Evolutionary conservation across 2,329 filamentous ascomycete species (phyloP), one percentile per base, ranked within the genome.

Genomic region (Kalaharituber pfeilii): DNA sequence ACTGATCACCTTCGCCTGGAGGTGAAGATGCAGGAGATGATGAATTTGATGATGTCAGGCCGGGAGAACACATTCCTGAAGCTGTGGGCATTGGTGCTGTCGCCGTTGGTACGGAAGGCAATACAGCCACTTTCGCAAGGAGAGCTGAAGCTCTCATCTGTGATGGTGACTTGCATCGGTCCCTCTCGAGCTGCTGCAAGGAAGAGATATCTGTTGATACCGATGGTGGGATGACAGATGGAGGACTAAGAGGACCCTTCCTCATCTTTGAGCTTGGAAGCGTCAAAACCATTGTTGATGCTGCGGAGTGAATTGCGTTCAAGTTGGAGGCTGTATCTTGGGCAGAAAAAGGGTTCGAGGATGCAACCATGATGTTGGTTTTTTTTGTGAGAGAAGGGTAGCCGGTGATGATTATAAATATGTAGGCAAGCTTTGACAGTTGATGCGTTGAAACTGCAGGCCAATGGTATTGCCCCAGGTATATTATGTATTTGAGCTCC

Each of bases 161-260:
- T 7, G 69, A 66, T 56, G 68, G 69, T 27, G 68, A 64, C 51
- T 59, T 59, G 54, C 61, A 66, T 50, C 67, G 66, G 29, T 69
- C 66, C 53, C 68, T 68, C 60, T 69, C 69, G 56, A 67, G 65
- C 59, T 69, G 66, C 58, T 67, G 66, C 13, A 67, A 63, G 44
- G 67, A 65, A 18, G 68, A 67, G 47, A 65, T 67, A 26, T 68
- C 66, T 50, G 69, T 68, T 45, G 68, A 70, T 50, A 72, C 63
- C 53, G 68, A 71, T 53, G 70, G 69, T 50, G 70, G 70, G 33
- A 69, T 71, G 30, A 71, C 69, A 49, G 69, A 71, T 33, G 29
- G 29, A 57, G 69, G 69, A 51, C 69, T 71, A 54, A 72, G 66
- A 64, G 70, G 69, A 54, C 69, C 68, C 47, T 69, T 68, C 55